Base-by-base conservation (phyloP, 306 rosid genomes). In the Dryas octopetala region DNA sequence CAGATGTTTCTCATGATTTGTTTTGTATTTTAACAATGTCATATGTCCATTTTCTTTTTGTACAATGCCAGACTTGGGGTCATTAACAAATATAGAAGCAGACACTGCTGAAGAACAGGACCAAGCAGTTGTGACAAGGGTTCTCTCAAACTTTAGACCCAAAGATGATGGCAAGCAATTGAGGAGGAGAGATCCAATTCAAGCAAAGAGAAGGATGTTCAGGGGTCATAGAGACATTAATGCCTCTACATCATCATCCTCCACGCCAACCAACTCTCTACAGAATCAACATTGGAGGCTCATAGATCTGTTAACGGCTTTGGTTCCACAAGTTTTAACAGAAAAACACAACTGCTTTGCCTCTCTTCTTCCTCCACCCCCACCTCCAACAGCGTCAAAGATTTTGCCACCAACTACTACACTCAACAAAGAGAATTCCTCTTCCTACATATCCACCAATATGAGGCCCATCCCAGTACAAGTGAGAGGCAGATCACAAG, bases 291-390 rank as follows among this genome's bases (percentile, higher is more conserved):
- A 65, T 17, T 63, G 76, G 79, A 78, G 75, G 77, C 80, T 78
- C 26, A 62, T 74, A 54, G 78, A 82, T 55, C 50, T 82, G 70
- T 14, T 82, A 10, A 74, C 73, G 16, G 82, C 74, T 60, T 61
- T 41, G 53, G 77, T 73, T 23, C 76, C 82, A 63, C 77, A 71
- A 70, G 73, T 59, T 64, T 70, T 74, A 14, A 47, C 66, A 13
- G 70, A 62, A 11, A 78, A 74, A 66, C 77, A 49, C 2, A 69
- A 66, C 60, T 44, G 26, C 47, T 82, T 74, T 49, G 73, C 82
- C 5, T 82, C 86, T 69, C 86, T 78, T 10, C 77, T 78, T 47
- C 86, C 86, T 82, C 83, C 86, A 47, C 86, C 83, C 4, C 83
- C 80, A 0, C 86, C 83, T 19, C 49, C 77, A 62, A 68, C 77